Base-by-base conservation (phyloP, 2,329 filamentous ascomycete species). In the Gyromitra esculenta region DNA sequence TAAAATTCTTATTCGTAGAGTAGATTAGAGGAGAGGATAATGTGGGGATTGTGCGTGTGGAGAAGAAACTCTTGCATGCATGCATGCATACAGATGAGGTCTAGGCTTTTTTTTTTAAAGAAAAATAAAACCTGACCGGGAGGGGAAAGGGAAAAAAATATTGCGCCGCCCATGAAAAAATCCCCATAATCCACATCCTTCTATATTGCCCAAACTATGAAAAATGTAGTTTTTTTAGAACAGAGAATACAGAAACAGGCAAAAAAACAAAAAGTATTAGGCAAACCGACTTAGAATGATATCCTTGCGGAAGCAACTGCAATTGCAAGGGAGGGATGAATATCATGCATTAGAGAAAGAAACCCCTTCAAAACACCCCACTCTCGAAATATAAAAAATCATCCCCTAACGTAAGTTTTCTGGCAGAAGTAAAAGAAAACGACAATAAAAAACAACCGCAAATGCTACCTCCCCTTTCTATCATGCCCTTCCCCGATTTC, bases 201-300 rank as follows among this genome's bases (percentile, higher is more conserved):
- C 69, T 62, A 72, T 64, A 41, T 54, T 59, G 45, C 63, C 43
- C 39, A 67, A 50, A 67, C 52, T 60, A 67, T 72, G 21, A 43
- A 37, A 57, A 57, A 57, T 57, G 54, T n/a, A 57, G 31, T 15
- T 54, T 54, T 18, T 54, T 54, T 54, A 31, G 54, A 50, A 67
- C 50, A 68, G 37, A 41, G 60, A 56, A 59, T 43, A 15, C 45
- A 60, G 43, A 60, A 69, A n/a, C 35, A 48, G 48, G 65, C 43
- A 3, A 45, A 11, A 65, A 35, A n/a, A 67, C 37, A 41, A 50
- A 64, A 48, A 64, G 18, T 63, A 75, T 69, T 70, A 69, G 63
- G 13, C 15, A 31, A 21, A 57, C n/a, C n/a, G 18, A 39, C 13
- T 15, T 9, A 60, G 35, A 41, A 43, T 43, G 21, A 21, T n/a